phyloP scores from a whole-genome alignment of 441 rosid genomes.

The Adansonia gregorii region DNA sequence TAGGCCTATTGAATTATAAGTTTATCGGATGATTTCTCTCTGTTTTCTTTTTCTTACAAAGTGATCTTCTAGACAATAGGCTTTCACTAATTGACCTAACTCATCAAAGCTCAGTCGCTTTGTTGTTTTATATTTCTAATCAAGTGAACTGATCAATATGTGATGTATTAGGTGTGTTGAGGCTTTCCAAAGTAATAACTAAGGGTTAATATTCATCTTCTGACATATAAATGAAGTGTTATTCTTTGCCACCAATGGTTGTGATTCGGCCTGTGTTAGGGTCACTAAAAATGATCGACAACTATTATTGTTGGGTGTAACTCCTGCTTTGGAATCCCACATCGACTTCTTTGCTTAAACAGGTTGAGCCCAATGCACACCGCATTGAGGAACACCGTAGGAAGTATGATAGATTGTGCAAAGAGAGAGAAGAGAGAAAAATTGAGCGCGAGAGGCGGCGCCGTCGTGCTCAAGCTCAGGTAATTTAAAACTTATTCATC shows the following conservation, averaged over 20 bases:
- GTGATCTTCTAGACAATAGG: neutral
- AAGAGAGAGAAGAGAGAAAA: conserved; percentile 82
- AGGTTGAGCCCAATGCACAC: conserved; percentile 96
- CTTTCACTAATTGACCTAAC: neutral
- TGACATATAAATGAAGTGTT: neutral
- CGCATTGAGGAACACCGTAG: conserved; percentile 90
- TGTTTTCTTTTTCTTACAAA: neutral
- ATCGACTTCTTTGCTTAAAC: conserved; percentile 27
- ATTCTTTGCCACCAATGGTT: neutral
- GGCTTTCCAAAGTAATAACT: neutral
- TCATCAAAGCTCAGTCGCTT: neutral
- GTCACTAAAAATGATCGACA: neutral
- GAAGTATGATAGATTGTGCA: conserved; percentile 84
- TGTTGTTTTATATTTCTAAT: neutral
- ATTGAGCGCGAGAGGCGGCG: conserved; percentile 68
- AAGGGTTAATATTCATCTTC: neutral
- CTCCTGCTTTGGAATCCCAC: conserved; percentile 23
- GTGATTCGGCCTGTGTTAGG: neutral
- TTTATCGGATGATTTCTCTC: neutral
- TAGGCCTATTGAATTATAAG: neutral
- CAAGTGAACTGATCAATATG: neutral
- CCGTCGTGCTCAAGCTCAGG: conserved; percentile 91
- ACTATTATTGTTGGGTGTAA: neutral
- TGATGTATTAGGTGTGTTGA: neutral
- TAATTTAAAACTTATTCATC: conserved; percentile 30